Percentiles rank a stretch among this genome's conserved stretches.
These are phyloP conservation scores for Diutina sp. DNA, from an alignment of 1,139 yeast species.

Conservation along the genomic window DNA sequence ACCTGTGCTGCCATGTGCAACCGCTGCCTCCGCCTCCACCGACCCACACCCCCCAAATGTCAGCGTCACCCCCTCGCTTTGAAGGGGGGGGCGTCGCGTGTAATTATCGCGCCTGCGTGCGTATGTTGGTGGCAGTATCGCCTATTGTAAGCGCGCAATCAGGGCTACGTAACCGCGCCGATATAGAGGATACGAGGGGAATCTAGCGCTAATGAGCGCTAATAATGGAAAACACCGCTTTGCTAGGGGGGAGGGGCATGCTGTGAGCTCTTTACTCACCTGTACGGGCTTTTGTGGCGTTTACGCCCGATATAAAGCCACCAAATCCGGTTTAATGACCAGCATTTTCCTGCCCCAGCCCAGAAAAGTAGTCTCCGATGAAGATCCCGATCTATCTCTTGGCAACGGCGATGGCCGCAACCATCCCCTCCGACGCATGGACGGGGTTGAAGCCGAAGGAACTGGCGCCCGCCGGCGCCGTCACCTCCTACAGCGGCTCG, in stretches of 20 bases:
- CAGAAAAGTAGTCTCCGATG: not conserved
- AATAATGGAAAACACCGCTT: not conserved
- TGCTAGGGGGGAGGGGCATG: not conserved
- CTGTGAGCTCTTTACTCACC: not conserved
- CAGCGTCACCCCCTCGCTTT: not conserved
- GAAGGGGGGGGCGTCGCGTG: not conserved
- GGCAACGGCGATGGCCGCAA: constrained; percentile 1
- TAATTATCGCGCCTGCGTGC: not conserved
- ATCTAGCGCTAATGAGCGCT: not conserved
- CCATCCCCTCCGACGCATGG: not conserved
- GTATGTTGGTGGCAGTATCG: not conserved
- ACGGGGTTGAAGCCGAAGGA: not conserved
- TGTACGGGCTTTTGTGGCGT: not conserved
- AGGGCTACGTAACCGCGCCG: not conserved
- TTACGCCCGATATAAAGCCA: not conserved
- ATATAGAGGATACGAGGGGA: too few relatives aligned
- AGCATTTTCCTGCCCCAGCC: too few relatives aligned
- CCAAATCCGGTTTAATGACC: not conserved
- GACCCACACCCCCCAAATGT: too few relatives aligned
- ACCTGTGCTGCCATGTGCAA: not conserved
- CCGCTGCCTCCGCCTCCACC: not conserved
- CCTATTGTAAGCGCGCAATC: not conserved
- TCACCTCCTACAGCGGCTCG: not conserved
- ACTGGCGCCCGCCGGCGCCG: not conserved
- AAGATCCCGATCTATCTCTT: not conserved